phyloP scores from a whole-genome alignment of 2,329 filamentous ascomycete species.

The Hymenoscyphus infarciens region DNA sequence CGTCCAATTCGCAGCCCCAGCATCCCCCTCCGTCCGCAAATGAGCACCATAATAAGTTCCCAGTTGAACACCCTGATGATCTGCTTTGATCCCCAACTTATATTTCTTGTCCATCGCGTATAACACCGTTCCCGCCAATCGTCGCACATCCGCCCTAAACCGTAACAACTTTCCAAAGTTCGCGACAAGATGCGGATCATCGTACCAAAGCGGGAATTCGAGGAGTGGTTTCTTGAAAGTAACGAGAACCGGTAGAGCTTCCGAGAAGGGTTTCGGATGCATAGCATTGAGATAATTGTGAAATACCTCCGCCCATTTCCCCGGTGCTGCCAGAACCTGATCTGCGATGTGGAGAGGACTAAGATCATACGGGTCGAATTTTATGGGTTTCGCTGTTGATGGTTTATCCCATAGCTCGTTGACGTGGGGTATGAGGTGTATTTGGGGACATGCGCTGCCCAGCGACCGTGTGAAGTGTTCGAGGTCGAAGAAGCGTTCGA shows the following conservation, averaged over 20 bases:
- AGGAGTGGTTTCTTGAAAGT: slow-evolving; percentile 16
- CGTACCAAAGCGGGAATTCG: slow-evolving; percentile 36
- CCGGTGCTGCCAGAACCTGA: slow-evolving; percentile 10
- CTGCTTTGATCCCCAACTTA: slow-evolving; percentile 30
- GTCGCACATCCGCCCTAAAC: slow-evolving; percentile 16
- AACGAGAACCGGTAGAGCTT: slow-evolving; percentile 15
- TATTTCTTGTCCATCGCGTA: slow-evolving; percentile 33
- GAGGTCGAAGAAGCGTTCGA: slow-evolving; percentile 29
- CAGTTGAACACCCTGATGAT: slow-evolving; percentile 25
- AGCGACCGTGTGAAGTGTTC: slow-evolving; percentile 23
- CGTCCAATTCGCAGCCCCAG: slow-evolving; percentile 35
- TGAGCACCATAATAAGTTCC: slow-evolving; percentile 39
- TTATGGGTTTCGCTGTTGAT: slow-evolving; percentile 11
- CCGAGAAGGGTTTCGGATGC: slow-evolving; percentile 6
- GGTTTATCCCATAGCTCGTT: slow-evolving; percentile 22
- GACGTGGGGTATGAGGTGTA: slow-evolving; percentile 16
- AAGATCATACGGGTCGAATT: slow-evolving; percentile 7
- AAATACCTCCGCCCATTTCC: slow-evolving; percentile 19
- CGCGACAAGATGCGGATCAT: slow-evolving; percentile 32
- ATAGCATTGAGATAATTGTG: slow-evolving; percentile 14
- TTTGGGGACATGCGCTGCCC: slow-evolving; percentile 21
- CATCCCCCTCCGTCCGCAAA: slow-evolving; percentile 38
- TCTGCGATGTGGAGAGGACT: slow-evolving; percentile 6
- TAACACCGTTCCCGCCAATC: slow-evolving; percentile 35
- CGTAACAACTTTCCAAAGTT: slow-evolving; percentile 41